Base-by-base conservation (phyloP, 140 eudicot genomes). In the Flaveria floridana region DNA sequence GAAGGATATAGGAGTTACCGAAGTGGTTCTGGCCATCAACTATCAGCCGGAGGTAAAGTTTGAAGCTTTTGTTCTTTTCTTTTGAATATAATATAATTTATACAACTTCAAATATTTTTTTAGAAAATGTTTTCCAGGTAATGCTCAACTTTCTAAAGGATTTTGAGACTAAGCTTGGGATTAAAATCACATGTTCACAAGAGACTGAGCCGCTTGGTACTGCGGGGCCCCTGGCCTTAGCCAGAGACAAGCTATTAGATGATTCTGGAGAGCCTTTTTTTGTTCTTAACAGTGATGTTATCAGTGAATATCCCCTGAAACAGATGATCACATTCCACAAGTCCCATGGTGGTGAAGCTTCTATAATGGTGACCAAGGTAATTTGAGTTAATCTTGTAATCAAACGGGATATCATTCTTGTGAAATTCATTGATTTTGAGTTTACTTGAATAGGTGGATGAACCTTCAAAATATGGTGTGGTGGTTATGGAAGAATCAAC, bases 141-240 rank as follows among this genome's bases (percentile, higher is more conserved):
- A 94, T 94, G 99, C 87, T 94, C 34, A 94, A 87, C 76, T 94
- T 94, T 79, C 70, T 94, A 44, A 94, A 94, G 86, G 97, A 94
- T 53, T 94, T 90, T 69, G 99, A 94, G 89, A 42, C 95, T 52
- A 90, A 94, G 64, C 87, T 90, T 34, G 99, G 84, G 72, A 94
- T 94, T 72, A 94, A 82, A 76, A 94, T 94, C 68, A 74, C 95
- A 63, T 94, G 99, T 59, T 94, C 99, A 44, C 97, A 85, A 78
- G 99, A 94, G 86, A 90, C 99, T 6, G 99, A 90, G 79, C 99
- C 99, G 30, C 91, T 94, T 23, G 99, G 99, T 53, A 94, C 99
- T 34, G 97, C 99, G 1, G 97, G 99, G 23, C 96, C 99, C 18
- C 86, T 94, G 71, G 99, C 99, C 62, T 82, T 94, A 80, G 99